Conservation (phyloP, 2,329 filamentous ascomycete species). For the Podosphaera fusca region DNA sequence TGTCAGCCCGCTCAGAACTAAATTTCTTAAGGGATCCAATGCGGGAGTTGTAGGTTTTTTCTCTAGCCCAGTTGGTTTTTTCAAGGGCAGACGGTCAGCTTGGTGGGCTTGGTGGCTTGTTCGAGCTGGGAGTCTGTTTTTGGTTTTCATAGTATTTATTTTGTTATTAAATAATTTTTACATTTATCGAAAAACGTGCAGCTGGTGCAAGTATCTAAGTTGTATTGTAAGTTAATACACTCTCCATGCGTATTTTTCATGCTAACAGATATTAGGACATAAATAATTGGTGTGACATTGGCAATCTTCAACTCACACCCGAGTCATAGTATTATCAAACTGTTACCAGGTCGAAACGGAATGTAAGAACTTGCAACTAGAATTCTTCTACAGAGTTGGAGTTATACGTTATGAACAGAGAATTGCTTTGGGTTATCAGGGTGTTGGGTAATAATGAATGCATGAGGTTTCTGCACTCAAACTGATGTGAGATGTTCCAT, state of each 20-base stretch:
- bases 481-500: no score
- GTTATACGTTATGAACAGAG: no score
- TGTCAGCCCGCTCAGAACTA: slow-evolving; percentile 28
- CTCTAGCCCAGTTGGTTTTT: slow-evolving; percentile 51
- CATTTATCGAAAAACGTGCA: slow-evolving; percentile 48
- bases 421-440: no score
- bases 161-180: slow-evolving; percentile 84
- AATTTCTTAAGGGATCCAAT: slow-evolving; percentile 9
- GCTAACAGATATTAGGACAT: slow-evolving; percentile 43
- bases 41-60: slow-evolving; percentile 22
- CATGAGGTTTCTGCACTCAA: no score
- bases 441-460: no score
- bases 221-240: slow-evolving; percentile 49
- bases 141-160: slow-evolving; percentile 69
- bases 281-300: slow-evolving; percentile 39
- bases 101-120: slow-evolving; percentile 98
- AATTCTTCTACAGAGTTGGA: no score
- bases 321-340: slow-evolving; percentile 3
- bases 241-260: not conserved
- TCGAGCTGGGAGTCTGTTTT: slow-evolving; percentile 51
- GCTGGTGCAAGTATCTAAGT: slow-evolving; percentile 87
- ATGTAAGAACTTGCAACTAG: no score
- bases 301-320: slow-evolving; percentile 9
- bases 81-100: slow-evolving; percentile 72
- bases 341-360: no score